These are phyloP conservation scores for Polyplosphaeria fusca DNA, from an alignment of 495 filamentous ascomycete species.

Conservation along the genomic window DNA sequence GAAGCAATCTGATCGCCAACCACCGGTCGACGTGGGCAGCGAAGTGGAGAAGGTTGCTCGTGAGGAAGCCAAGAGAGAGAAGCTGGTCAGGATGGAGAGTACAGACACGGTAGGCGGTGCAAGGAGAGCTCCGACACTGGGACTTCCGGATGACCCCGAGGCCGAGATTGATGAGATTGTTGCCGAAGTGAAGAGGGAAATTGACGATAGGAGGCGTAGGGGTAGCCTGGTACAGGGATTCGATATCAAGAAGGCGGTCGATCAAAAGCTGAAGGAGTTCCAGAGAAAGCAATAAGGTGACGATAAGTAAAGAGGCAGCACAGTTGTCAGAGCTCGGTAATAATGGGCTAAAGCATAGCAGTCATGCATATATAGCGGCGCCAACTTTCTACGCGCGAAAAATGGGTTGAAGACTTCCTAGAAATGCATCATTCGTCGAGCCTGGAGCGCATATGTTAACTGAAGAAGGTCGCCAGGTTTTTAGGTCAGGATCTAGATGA, in stretches of 20 bases:
- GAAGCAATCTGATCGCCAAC: conserved; percentile 37
- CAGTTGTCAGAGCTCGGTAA: too few species aligned
- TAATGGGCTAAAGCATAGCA: too few species aligned
- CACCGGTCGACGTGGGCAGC: conserved; percentile 25
- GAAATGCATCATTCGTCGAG: too few species aligned
- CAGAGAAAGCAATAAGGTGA: too few species aligned
- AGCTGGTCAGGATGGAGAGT: conserved; percentile 14
- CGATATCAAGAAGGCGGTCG: conserved; percentile 29
- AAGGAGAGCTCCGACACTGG: conserved; percentile 57
- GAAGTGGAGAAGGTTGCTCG: conserved; percentile 14
- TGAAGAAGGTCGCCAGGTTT: too few species aligned
- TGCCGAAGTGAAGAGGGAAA: conserved; percentile 66
- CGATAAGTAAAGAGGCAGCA: too few species aligned
- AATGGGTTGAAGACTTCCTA: too few species aligned
- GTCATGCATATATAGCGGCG: too few species aligned
- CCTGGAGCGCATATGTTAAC: too few species aligned
- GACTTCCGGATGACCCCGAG: conserved; percentile 72
- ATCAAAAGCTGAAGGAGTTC: conserved; percentile 29
- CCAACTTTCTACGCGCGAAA: too few species aligned
- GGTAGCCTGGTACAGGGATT: conserved; percentile 39
- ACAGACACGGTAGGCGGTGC: conserved; percentile 1
- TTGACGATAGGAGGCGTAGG: conserved; percentile 57
- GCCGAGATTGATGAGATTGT: conserved; percentile 77
- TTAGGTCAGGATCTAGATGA: too few species aligned
- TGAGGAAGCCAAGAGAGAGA: conserved; percentile 35